phyloP scores from a whole-genome alignment of 2,329 filamentous ascomycete species.

The Diplodia corticola region DNA sequence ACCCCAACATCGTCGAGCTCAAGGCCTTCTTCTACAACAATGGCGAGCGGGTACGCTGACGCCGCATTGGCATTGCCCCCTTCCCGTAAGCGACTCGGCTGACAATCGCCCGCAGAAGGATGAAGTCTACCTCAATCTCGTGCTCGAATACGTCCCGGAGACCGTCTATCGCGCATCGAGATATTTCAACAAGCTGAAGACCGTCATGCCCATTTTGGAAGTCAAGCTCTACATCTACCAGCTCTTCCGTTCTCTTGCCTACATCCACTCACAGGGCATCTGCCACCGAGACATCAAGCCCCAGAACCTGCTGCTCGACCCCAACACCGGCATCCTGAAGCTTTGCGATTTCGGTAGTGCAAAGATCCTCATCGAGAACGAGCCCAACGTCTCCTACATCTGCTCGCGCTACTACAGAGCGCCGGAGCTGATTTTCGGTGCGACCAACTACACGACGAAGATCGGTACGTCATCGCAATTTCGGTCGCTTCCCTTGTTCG shows the following conservation, averaged over 20 bases:
- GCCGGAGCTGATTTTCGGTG: constrained; percentile 96
- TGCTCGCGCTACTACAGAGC: constrained; percentile 99
- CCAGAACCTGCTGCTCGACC: constrained; percentile 93
- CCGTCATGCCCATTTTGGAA: constrained; percentile 97
- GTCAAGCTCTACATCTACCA: constrained; percentile 99
- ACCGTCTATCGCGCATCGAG: constrained; percentile 97
- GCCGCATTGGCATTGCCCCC: constrained; percentile 22
- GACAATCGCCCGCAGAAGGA: constrained; percentile 60
- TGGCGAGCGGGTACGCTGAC: constrained; percentile 84
- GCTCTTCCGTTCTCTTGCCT: constrained; percentile 95
- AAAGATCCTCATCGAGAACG: constrained; percentile 97
- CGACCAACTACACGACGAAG: constrained; percentile 99
- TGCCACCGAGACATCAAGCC: constrained; percentile 99
- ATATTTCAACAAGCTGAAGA: constrained; percentile 99
- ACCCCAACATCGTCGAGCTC: constrained; percentile 97
- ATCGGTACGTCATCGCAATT: constrained; percentile 69
- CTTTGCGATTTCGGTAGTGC: constrained; percentile 98
- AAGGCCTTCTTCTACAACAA: constrained; percentile 99
- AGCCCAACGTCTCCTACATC: constrained; percentile 99
- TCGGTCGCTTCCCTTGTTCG: constrained; percentile 12
- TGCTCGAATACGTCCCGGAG: constrained; percentile 97
- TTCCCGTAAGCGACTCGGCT: constrained; percentile 27
- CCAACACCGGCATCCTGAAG: constrained; percentile 87
- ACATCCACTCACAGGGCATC: constrained; percentile 99
- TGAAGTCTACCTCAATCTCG: constrained; percentile 97